phyloP scores from a whole-genome alignment of 1,139 yeast genomes.

The Hemisphaericaspora xylofermentans region DNA sequence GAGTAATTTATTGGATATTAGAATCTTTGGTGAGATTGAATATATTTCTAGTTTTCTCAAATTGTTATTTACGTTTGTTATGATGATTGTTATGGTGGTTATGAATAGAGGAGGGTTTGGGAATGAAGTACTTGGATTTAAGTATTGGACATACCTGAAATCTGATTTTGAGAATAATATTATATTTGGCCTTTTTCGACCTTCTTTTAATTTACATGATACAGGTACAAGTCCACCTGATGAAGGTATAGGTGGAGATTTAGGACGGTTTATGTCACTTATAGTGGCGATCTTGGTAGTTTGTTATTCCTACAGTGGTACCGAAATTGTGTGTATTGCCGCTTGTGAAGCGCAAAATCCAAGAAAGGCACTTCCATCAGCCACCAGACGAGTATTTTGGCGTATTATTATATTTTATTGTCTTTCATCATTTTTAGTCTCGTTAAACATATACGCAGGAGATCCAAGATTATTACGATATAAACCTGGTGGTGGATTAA shows the following conservation, averaged over 20 bases:
- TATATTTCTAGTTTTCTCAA: slow-evolving; percentile 62
- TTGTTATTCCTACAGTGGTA: slow-evolving; percentile 74
- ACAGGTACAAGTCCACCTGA: slow-evolving; percentile 43
- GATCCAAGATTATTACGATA: slow-evolving; percentile 68
- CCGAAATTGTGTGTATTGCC: slow-evolving; percentile 80
- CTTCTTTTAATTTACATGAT: slow-evolving; percentile 60
- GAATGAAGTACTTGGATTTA: slow-evolving; percentile 53
- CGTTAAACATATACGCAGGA: slow-evolving; percentile 71
- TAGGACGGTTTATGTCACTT: slow-evolving; percentile 65
- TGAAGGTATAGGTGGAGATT: slow-evolving; percentile 59
- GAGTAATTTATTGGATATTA: slow-evolving; percentile 63
- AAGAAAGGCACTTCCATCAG: slow-evolving; percentile 72
- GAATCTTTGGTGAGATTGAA: slow-evolving; percentile 76
- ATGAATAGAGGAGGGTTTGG: slow-evolving; percentile 56
- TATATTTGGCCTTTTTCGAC: slow-evolving; percentile 72
- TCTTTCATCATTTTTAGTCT: slow-evolving; percentile 68
- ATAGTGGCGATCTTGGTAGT: slow-evolving; percentile 64
- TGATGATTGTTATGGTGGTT: slow-evolving; percentile 65
- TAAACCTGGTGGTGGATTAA: slow-evolving; percentile 39
- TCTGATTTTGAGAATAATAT: slow-evolving; percentile 50
- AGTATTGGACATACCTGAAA: slow-evolving; percentile 58
- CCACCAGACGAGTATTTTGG: slow-evolving; percentile 73
- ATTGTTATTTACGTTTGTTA: slow-evolving; percentile 50
- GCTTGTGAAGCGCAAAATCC: slow-evolving; percentile 88
- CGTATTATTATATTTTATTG: slow-evolving; percentile 68